Conservation (phyloP, 2,329 filamentous ascomycete genomes). For the Plectosphaerella cucumerina region DNA sequence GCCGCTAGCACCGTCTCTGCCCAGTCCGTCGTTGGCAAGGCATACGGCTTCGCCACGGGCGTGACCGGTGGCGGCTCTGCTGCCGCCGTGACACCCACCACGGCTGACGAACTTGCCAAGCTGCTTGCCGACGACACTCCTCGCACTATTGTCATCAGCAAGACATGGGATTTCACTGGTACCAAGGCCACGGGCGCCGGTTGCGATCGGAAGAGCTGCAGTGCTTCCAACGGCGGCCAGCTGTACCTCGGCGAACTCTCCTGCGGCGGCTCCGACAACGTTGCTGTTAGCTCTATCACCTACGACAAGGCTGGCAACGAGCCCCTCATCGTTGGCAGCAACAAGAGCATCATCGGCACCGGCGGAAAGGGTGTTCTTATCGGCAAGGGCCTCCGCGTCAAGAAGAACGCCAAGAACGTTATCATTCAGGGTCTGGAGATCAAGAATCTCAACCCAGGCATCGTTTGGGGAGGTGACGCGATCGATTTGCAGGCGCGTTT, state of each 20-base stretch:
- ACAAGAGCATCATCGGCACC: conserved; percentile 21
- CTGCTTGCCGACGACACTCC: conserved; percentile 20
- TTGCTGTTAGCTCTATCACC: conserved; percentile 18
- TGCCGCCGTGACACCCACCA: conserved; percentile 34
- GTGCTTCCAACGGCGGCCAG: conserved; percentile 18
- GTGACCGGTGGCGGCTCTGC: conserved; percentile 49
- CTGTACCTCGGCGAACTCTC: conserved; percentile 10
- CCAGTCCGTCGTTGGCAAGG: conserved; percentile 20
- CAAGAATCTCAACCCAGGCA: conserved; percentile 35
- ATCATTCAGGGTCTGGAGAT: conserved; percentile 47
- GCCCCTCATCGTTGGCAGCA: conserved; percentile 19
- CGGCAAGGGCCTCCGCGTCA: conserved; percentile 39
- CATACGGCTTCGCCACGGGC: conserved; percentile 26
- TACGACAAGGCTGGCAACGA: conserved; percentile 20
- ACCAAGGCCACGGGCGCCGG: conserved; percentile 16
- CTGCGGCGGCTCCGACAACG: conserved; percentile 13
- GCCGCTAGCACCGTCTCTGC: conserved; percentile 17
- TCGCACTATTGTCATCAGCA: conserved; percentile 18
- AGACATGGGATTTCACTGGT: conserved; percentile 22
- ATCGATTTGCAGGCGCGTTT: conserved; percentile 16
- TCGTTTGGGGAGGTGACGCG: conserved; percentile 34
- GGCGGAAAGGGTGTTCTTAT: conserved; percentile 20
- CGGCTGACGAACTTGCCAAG: conserved; percentile 37
- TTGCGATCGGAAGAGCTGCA: conserved; percentile 18
- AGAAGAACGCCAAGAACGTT: conserved; percentile 39